Evolutionary conservation across 2,329 filamentous ascomycete genomes (phyloP).

Genomic region (Chrysosporium keratinophilum): DNA sequence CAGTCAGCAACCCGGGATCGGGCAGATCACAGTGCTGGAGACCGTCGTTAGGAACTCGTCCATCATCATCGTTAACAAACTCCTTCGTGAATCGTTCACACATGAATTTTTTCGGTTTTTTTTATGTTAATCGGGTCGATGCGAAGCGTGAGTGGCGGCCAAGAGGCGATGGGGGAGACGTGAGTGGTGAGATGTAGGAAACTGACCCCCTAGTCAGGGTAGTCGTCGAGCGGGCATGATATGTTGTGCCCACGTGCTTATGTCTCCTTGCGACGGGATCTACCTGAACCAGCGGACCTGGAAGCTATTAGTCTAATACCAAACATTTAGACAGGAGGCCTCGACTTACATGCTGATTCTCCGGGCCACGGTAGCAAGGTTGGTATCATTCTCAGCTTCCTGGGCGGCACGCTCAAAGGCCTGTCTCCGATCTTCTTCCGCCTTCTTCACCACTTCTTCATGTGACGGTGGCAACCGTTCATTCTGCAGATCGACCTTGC

Average conservation of each 20-base stretch:
- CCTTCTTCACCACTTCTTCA: conserved; percentile 78
- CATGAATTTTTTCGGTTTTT: not conserved
- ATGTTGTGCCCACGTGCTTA: not conserved
- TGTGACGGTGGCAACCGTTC: conserved; percentile 85
- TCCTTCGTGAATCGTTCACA: conserved; percentile 1
- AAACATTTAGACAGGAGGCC: not conserved
- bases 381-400: conserved; percentile 86
- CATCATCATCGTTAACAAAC: not conserved
- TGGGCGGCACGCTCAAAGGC: conserved; percentile 76
- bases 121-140: not conserved
- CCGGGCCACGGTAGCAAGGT: conserved; percentile 74
- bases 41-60: not conserved
- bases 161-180: not conserved
- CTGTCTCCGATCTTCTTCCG: conserved; percentile 67
- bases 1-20: not conserved
- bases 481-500: conserved; percentile 95
- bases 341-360: conserved; percentile 85
- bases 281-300: conserved; percentile 34
- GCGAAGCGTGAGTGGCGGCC: not conserved
- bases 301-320: not conserved
- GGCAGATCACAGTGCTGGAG: not conserved
- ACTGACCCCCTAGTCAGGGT: not conserved
- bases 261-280: conserved; percentile 27
- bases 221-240: not conserved
- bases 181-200: not conserved